These are phyloP conservation scores for Gossypium mustelinum DNA, from an alignment of 345 rosid species.

Conservation along the genomic window DNA sequence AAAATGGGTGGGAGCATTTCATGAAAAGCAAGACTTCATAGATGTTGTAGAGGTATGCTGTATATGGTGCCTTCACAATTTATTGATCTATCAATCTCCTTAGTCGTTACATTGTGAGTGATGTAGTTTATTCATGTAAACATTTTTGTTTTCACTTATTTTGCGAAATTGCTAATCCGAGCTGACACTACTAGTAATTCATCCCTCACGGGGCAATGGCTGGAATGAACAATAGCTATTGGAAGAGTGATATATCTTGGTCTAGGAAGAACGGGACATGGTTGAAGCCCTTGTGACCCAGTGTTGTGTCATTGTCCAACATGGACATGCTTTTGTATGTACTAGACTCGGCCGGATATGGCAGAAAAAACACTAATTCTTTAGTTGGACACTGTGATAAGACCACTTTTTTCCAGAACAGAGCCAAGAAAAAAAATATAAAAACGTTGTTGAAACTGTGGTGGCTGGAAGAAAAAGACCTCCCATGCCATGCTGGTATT, in stretches of 20 bases:
- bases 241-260: neutral
- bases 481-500: neutral
- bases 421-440: neutral
- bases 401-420: neutral
- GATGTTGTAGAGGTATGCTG: conserved; percentile 79
- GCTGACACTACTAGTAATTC: neutral
- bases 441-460: neutral
- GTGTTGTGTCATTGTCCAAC: neutral
- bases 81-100: neutral
- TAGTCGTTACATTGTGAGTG: neutral
- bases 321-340: neutral
- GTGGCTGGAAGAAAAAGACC: neutral
- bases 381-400: neutral
- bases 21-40: conserved; percentile 77
- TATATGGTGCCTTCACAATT: neutral
- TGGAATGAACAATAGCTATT: neutral
- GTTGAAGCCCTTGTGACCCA: neutral
- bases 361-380: neutral
- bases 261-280: neutral
- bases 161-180: neutral
- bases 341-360: neutral
- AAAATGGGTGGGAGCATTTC: conserved; percentile 86
- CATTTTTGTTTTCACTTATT: neutral
- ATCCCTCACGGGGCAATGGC: neutral
- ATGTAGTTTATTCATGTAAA: neutral